Base-by-base conservation (phyloP, 352 stramenopile species). In the Globisporangium alternatum region DNA sequence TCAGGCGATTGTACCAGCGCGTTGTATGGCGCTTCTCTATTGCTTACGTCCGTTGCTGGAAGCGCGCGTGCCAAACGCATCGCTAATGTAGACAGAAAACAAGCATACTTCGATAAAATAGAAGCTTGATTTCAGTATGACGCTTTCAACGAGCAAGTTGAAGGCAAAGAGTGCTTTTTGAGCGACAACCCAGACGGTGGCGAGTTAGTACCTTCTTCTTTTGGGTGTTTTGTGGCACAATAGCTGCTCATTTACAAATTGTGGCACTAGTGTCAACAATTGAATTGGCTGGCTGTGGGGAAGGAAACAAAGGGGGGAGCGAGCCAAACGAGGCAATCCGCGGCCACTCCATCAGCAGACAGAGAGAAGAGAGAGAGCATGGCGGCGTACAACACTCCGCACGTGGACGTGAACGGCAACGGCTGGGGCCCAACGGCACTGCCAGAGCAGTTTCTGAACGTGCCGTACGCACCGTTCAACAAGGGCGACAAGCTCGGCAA, bases 391-490 rank as follows among this genome's bases (percentile, higher is more conserved):
- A 68, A 89, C 60, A 80, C 77, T 21, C 89, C 88, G 25, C 67
- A 72, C 25, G 88, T 97, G 56, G 85, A 93, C 71, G 78, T 93
- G 71, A 97, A 96, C 70, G 66, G 71, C 44, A 77, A 69, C 35
- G 88, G 89, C 44, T 97, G 90, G 90, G 90, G 90, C 52, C 90
- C 90, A 9, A 96, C 87, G 51, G 67, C 71, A 28, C 83, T 97
- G 22, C 90, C 90, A 21, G 77, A 95, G 75, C 86, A 96, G 74
- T 98, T 98, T 81, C 74, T 91, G 25, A 86, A 96, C 66, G 78
- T 99, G 31, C 96, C 96, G 8, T 99, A 98, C 70, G 89, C 93
- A 44, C 94, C 95, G 3, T 99, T 99, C 74, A 97, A 96, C 65
- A 97, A 98, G 68, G 92, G 86, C 41, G 96, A 99, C 82, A 96